Base-by-base conservation (phyloP, 176 grass and related monocot species). In the Thalia dealbata region DNA sequence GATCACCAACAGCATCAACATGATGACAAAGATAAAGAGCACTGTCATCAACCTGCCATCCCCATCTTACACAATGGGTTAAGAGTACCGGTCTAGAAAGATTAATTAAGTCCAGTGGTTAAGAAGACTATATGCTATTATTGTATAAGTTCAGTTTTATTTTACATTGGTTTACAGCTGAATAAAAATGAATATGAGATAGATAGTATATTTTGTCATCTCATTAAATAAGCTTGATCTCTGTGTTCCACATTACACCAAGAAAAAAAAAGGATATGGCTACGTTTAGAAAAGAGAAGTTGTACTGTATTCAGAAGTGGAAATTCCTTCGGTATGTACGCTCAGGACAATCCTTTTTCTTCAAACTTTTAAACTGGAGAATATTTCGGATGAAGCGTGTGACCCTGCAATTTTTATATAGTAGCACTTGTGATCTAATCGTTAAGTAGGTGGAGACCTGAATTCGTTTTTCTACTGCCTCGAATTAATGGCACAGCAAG, bases 11-110 rank as follows among this genome's bases (percentile, higher is more conserved):
- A 97, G 95, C 67, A 97, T 97, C 67, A 97, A 91, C 77, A 97
- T 97, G 95, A 97, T 97, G 95, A 89, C 88, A 35, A 97, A 97
- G 76, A 79, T 97, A 59, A 97, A 97, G 87, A 97, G 90, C 81
- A 91, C 81, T 51, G 95, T 97, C 50, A 93, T 97, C 75, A 97
- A 97, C 83, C 76, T 97, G 27, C 90, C 90, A 6, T 85, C 83
- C 30, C 90, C 95, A 44, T 88, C 89, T 81, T 97, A 93, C 83
- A 88, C 95, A 14, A 97, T 93, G 85, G 95, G 95, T 45, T 96
- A 75, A 93, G 32, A 1, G 32, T 1, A 38, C 32, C 32, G 4
- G 32, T 38, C 32, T 4, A 38, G 32, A n/a, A n/a, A n/a, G n/a
- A n/a, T n/a, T n/a, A n/a, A n/a, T 38, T 4, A 1, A 38, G 32